Evolutionary conservation across 148 eudicot genomes (phyloP), one percentile per base, ranked within the genome.

Genomic region (Vaccinium macrocarpon): DNA sequence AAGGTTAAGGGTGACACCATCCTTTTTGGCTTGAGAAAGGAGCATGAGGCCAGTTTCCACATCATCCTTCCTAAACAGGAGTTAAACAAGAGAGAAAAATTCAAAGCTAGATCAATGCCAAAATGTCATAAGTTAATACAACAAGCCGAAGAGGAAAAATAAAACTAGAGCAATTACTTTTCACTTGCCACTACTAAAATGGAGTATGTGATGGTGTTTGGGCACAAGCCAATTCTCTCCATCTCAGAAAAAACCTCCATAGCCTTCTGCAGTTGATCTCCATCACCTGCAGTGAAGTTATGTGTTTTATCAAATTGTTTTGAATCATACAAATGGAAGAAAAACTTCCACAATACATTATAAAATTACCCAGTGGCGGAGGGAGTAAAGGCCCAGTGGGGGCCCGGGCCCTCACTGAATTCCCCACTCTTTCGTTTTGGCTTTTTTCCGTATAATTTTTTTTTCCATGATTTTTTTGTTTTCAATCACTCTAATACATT

Each of bases 131-230:
- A 7, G 19, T 57, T 50, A 79, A 82, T 55, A 16, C 38, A 78
- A 70, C 48, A 49, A 9, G 23, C 48, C 18, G 21, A 35, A 56
- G 73, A 32, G 71, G 78, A 46, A 7, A 78, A 32, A 70, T 61
- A 74, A 79, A 78, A 55, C 23, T 56, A 74, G 80, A 86, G 83
- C 76, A 85, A 88, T 91, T 93, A 97, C 99, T 91, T 95, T 92
- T 95, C 98, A 90, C 96, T 92, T 87, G 93, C 95, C 51, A 90
- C 96, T 73, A 93, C 78, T 81, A 97, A 91, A 88, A 95, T 85
- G 84, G 99, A 93, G 91, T 95, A 97, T 84, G 98, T 97, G 86
- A 97, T 87, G 74, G 87, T 88, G 87, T 97, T 95, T 35, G 99
- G 97, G 71, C 88, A 75, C 85, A 97, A 85, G 81, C 95, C 93